Base-by-base conservation (phyloP, 805 yeast genomes). In the Nakazawaea ambrosiae region DNA sequence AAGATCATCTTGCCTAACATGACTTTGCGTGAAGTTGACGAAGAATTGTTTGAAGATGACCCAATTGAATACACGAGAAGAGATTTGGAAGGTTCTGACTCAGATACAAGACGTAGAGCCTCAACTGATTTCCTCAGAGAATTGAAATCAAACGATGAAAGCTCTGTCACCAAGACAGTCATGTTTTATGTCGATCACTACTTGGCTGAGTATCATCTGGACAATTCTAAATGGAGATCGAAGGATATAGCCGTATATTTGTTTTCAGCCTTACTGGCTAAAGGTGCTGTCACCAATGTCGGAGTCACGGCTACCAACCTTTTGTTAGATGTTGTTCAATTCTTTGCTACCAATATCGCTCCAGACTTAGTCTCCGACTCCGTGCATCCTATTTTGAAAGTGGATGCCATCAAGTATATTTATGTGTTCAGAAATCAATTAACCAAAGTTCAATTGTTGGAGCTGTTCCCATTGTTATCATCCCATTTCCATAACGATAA, bases 41-140 rank as follows among this genome's bases (percentile, higher is more conserved):
- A 86, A 51, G 98, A 94, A 58, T 59, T 81, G 44, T 90, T 92
- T 57, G 98, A 92, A 59, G 98, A 92, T 60, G 98, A 92, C 54
- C 98, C 98, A 26, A 81, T 92, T 38, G 94, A 86, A 50, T 92
- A 71, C 54, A 89, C 89, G 16, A 74, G 97, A 51, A 73, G 95
- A 44, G 98, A 92, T 58, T 66, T 94, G 32, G 98, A 94, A 60
- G 97, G 97, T 5, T 80, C 95, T 0, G 97, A 90, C 55, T 74
- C 82, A 11, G 97, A 89, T 53, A 81, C 96, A 1, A 75, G 99
- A 59, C 73, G 97, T 58, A 77, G 94, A 49, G 78, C 96, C 0
- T 79, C 97, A n/a, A 85, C 95, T 2, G 97, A 87, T 51, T 88
- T 92, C 52, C 65, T 92, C 47, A 75, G 94, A 44, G 95, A 87